phyloP scores from a whole-genome alignment of 2,329 filamentous ascomycete species.

The Fusarium humuli region DNA sequence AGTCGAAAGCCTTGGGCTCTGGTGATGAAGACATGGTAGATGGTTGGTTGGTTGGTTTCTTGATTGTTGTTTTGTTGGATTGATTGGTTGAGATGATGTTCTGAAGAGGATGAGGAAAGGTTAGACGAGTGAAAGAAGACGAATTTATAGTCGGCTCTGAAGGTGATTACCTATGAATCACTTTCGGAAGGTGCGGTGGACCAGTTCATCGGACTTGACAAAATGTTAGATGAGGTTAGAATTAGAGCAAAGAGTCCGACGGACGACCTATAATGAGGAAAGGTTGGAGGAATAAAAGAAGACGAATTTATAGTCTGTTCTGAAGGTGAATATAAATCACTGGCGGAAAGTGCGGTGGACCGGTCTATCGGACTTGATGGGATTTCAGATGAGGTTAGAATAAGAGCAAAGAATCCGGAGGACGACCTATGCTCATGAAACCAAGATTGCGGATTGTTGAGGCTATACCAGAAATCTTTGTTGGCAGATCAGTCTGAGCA shows the following conservation, averaged over 20 bases:
- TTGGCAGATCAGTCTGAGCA: background rate
- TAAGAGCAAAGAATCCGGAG: background rate
- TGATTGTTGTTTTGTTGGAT: background rate
- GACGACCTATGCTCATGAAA: background rate
- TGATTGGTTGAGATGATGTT: background rate
- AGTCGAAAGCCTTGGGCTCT: background rate
- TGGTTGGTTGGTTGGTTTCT: background rate
- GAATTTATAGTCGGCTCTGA: background rate
- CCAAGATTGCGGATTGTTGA: background rate
- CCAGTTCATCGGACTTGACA: background rate
- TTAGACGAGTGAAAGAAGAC: background rate
- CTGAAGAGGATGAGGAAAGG: background rate
- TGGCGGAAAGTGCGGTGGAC: no score
- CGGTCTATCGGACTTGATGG: no score
- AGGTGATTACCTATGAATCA: background rate
- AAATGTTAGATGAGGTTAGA: background rate
- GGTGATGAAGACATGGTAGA: conserved; percentile 24
- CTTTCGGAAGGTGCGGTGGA: background rate
- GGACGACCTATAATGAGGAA: background rate
- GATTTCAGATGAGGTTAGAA: background rate
- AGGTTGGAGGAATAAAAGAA: background rate
- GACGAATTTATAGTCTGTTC: background rate
- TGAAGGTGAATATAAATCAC: background rate
- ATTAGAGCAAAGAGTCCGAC: background rate
- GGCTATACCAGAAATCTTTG: background rate